These are phyloP conservation scores for Hippophae tibetana DNA, from an alignment of 306 rosid species.

Conservation along the genomic window DNA sequence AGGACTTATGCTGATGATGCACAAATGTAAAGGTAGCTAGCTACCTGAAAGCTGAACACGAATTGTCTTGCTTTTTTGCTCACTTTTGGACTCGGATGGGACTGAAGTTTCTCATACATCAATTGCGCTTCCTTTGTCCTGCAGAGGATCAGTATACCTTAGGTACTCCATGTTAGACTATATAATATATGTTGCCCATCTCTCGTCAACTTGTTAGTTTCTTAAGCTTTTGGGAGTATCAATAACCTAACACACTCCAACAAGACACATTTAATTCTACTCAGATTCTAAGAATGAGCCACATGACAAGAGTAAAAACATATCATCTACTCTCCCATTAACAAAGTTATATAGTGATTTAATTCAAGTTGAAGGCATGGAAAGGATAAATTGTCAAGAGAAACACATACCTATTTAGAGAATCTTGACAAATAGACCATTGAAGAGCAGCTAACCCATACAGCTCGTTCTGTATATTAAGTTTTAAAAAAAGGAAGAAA, in stretches of 20 bases:
- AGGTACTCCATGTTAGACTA: background rate
- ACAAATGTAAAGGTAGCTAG: no score
- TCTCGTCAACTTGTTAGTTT: no score
- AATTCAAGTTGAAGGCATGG: background rate
- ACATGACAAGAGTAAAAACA: no score
- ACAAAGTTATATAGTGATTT: no score
- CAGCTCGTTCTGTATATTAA: slow-evolving; percentile 65
- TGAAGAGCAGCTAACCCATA: slow-evolving; percentile 93
- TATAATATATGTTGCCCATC: background rate
- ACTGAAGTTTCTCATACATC: slow-evolving; percentile 79
- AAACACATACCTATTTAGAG: slow-evolving; percentile 52
- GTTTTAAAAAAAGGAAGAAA: background rate
- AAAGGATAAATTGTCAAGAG: background rate
- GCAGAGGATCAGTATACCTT: slow-evolving; percentile 15
- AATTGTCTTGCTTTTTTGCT: slow-evolving; percentile 83
- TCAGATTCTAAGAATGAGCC: no score
- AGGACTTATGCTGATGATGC: no score
- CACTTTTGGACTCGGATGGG: slow-evolving; percentile 67
- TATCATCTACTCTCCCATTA: no score
- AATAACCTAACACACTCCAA: no score
- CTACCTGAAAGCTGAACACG: slow-evolving; percentile 69
- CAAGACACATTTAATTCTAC: no score
- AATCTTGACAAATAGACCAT: slow-evolving; percentile 88
- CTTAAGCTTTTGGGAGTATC: no score
- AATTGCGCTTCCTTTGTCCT: slow-evolving; percentile 62